phyloP scores from a whole-genome alignment of 2,329 filamentous ascomycete species.

The Annulohypoxylon truncatum region DNA sequence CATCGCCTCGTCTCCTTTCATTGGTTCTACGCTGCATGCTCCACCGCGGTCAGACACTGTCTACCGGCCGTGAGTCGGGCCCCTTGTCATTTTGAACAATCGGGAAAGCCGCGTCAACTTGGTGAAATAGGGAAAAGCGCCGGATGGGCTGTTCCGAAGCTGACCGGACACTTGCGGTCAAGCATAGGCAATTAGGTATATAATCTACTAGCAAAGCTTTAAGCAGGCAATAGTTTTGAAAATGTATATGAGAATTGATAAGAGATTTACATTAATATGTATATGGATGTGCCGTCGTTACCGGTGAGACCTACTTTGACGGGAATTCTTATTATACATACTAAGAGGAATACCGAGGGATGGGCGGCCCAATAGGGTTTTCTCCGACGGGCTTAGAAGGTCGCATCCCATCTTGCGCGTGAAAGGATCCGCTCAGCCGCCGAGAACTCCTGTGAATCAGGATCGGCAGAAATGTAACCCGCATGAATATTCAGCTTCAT shows the following conservation, averaged over 20 bases:
- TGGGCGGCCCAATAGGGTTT: not conserved
- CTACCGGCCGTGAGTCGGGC: not conserved
- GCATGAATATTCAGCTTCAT: not conserved
- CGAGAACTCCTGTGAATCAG: not conserved
- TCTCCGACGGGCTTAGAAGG: not conserved
- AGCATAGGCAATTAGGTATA: too few relatives aligned
- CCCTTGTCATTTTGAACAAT: not conserved
- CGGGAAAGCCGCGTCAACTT: not conserved
- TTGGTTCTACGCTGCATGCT: not conserved
- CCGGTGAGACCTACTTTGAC: not conserved
- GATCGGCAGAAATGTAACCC: not conserved
- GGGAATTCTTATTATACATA: not conserved
- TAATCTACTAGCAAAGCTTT: too few relatives aligned
- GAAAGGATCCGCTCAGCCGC: not conserved
- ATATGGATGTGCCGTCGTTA: not conserved
- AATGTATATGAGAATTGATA: not conserved
- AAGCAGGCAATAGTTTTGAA: not conserved
- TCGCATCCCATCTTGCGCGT: not conserved
- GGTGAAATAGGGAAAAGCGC: not conserved
- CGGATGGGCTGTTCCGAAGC: not conserved
- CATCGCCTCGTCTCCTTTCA: not conserved
- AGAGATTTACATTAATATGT: not conserved
- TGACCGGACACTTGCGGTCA: not conserved
- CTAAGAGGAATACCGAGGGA: not conserved
- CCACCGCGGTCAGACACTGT: not conserved